Conservation (phyloP, 2,329 filamentous ascomycete species). For the Fusarium sp. region DNA sequence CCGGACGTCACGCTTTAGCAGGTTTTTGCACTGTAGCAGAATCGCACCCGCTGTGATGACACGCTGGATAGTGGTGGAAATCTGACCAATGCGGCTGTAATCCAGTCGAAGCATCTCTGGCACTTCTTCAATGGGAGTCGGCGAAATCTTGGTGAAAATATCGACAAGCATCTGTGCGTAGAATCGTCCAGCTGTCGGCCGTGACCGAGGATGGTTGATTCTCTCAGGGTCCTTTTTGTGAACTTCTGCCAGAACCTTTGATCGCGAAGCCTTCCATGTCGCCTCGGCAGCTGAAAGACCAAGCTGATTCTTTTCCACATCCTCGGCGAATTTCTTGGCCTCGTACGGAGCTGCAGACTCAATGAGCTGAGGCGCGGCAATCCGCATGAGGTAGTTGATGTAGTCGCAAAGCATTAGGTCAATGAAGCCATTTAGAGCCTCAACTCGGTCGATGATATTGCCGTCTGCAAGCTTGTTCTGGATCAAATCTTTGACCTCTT, state of each 20-base stretch:
- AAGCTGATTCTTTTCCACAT: slow-evolving; percentile 66
- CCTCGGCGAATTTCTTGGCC: slow-evolving; percentile 74
- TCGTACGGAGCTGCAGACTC: slow-evolving; percentile 79
- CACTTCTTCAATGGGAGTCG: slow-evolving; percentile 64
- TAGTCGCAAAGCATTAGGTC: slow-evolving; percentile 84
- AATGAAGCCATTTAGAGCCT: slow-evolving; percentile 79
- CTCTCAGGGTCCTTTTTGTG: slow-evolving; percentile 76
- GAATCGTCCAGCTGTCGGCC: slow-evolving; percentile 74
- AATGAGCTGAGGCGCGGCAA: slow-evolving; percentile 76
- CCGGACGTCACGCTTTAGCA: slow-evolving; percentile 83
- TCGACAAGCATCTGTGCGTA: slow-evolving; percentile 82
- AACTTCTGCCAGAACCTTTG: slow-evolving; percentile 73
- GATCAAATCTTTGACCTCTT: slow-evolving; percentile 75
- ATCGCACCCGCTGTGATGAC: slow-evolving; percentile 81
- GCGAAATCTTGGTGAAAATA: slow-evolving; percentile 74
- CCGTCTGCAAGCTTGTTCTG: slow-evolving; percentile 70
- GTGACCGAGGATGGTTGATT: slow-evolving; percentile 69
- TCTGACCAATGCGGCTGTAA: slow-evolving; percentile 65
- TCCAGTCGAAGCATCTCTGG: slow-evolving; percentile 83
- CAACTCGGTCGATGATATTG: slow-evolving; percentile 79
- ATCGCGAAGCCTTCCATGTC: slow-evolving; percentile 73
- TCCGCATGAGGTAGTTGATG: slow-evolving; percentile 81
- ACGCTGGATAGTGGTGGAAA: slow-evolving; percentile 57
- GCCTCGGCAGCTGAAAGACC: slow-evolving; percentile 69
- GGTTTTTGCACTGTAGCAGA: slow-evolving; percentile 82